Conservation (phyloP, 768 basidiomycete species). For the Agaricus bisporus region DNA sequence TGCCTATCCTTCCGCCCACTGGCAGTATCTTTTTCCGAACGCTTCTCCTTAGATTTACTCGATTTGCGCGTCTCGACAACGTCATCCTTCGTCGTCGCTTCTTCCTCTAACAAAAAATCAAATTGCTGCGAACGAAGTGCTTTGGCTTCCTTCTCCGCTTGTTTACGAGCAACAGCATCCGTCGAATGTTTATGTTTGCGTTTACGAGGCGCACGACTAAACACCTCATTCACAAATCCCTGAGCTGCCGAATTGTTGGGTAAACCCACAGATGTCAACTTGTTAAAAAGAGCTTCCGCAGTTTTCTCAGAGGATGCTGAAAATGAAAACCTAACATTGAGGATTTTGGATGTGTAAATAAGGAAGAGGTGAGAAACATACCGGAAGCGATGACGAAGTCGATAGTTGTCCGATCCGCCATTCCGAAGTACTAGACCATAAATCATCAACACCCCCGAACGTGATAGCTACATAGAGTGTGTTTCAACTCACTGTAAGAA, state of each 20-base stretch:
- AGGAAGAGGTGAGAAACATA: conserved; percentile 22
- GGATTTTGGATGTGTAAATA: neutral
- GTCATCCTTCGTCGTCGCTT: conserved; percentile 33
- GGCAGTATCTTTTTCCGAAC: conserved; percentile 22
- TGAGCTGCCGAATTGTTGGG: conserved; percentile 78
- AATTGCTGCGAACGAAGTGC: conserved; percentile 68
- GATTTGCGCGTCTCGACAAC: conserved; percentile 37
- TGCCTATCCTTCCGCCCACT: conserved; percentile 58
- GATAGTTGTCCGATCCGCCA: conserved; percentile 78
- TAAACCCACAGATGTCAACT: conserved; percentile 72
- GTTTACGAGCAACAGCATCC: conserved; percentile 43
- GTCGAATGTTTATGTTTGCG: conserved; percentile 57
- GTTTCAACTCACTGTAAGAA: conserved; percentile 47
- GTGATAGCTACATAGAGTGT: neutral
- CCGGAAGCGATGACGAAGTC: conserved; percentile 87
- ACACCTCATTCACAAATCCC: conserved; percentile 74
- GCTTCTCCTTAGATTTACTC: conserved; percentile 29
- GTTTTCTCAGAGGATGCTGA: conserved; percentile 83
- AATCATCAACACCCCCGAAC: neutral
- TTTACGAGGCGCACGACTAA: conserved; percentile 70
- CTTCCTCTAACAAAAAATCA: conserved; percentile 68
- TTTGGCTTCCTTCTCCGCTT: conserved; percentile 72
- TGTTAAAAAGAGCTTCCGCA: conserved; percentile 68
- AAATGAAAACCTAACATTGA: neutral
- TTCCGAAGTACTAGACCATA: conserved; percentile 62